A percentile compares a stretch with the other conserved stretches of the same genome.
phyloP scores from a whole-genome alignment of 768 basidiomycete genomes.

The Rossbeevera mucosa region DNA sequence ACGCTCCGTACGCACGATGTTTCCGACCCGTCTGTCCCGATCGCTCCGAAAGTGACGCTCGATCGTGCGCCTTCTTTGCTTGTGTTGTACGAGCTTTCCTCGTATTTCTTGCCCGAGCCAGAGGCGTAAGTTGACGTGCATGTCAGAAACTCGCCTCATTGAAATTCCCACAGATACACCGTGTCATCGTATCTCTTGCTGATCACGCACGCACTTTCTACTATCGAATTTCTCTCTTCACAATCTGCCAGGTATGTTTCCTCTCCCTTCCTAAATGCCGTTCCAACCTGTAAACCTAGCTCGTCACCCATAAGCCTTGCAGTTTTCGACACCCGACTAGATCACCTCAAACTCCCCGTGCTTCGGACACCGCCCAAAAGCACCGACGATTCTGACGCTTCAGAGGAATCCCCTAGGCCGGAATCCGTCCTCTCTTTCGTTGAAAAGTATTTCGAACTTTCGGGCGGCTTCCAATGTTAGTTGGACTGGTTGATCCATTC shows the following conservation, averaged over 20 bases:
- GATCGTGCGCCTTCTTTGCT: constrained; percentile 46
- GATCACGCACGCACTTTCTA: constrained; percentile 43
- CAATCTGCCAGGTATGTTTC: constrained; percentile 19
- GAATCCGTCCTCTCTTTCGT: constrained; percentile 39
- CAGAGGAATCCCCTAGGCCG: constrained; percentile 22
- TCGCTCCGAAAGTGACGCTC: constrained; percentile 33
- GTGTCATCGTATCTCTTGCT: constrained; percentile 52
- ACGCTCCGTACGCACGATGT: constrained; percentile 36
- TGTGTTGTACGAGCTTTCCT: constrained; percentile 56
- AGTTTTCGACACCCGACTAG: constrained; percentile 60
- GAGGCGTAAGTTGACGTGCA: constrained; percentile 20
- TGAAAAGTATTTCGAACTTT: constrained; percentile 54
- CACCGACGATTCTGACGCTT: constrained; percentile 14
- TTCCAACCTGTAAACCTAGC: constrained; percentile 4
- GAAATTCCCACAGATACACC: constrained; percentile 23
- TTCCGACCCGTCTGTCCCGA: constrained; percentile 16
- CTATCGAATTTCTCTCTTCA: constrained; percentile 34
- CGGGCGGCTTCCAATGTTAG: constrained; percentile 42
- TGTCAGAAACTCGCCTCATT: not conserved
- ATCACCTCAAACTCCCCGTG: constrained; percentile 47
- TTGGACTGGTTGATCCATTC: constrained; percentile 15
- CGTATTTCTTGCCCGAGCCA: constrained; percentile 40
- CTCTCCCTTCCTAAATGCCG: not conserved
- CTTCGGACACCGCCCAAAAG: constrained; percentile 27
- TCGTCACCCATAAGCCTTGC: constrained; percentile 35